Evolutionary conservation across 352 stramenopile species (phyloP).

Genomic region (Pythium apleroticum): DNA sequence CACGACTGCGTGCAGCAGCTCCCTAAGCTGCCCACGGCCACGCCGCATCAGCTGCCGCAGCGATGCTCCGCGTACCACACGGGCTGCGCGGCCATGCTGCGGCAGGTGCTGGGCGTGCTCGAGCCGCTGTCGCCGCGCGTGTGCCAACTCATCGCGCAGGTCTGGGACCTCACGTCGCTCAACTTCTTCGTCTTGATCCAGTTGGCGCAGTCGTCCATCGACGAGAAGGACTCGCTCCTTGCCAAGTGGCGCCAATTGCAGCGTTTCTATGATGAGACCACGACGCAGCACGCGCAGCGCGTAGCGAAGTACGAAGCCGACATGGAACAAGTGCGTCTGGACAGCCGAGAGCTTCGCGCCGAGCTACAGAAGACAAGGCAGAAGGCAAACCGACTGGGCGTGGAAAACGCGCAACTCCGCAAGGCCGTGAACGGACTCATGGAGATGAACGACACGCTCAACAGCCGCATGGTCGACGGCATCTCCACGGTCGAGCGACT

Average conservation of each 20-base stretch:
- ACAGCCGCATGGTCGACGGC: neutral
- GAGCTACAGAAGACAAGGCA: conserved; percentile 57
- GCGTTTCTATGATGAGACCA: conserved; percentile 34
- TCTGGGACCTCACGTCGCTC: conserved; percentile 66
- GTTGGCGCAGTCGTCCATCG: conserved; percentile 38
- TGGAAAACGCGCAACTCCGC: conserved; percentile 56
- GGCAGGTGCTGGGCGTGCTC: conserved; percentile 42
- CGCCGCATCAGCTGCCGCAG: conserved; percentile 35
- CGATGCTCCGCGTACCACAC: conserved; percentile 49
- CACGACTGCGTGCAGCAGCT: conserved; percentile 51
- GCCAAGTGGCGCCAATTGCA: conserved; percentile 33
- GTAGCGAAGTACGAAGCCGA: conserved; percentile 41
- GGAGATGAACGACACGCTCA: conserved; percentile 27
- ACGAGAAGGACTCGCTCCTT: conserved; percentile 35
- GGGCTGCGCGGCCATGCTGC: conserved; percentile 53
- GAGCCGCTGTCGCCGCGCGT: conserved; percentile 48
- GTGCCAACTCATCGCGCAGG: conserved; percentile 46
- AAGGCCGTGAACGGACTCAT: conserved; percentile 40
- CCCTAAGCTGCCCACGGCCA: conserved; percentile 33
- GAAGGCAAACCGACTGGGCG: conserved; percentile 42
- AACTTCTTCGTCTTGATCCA: conserved; percentile 67
- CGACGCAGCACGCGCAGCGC: conserved; percentile 32
- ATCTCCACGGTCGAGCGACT: conserved; percentile 18
- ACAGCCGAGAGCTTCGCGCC: conserved; percentile 42
- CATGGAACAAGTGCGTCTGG: conserved; percentile 33